phyloP scores from a whole-genome alignment of 2,329 filamentous ascomycete genomes.

The Helotiales sp. region DNA sequence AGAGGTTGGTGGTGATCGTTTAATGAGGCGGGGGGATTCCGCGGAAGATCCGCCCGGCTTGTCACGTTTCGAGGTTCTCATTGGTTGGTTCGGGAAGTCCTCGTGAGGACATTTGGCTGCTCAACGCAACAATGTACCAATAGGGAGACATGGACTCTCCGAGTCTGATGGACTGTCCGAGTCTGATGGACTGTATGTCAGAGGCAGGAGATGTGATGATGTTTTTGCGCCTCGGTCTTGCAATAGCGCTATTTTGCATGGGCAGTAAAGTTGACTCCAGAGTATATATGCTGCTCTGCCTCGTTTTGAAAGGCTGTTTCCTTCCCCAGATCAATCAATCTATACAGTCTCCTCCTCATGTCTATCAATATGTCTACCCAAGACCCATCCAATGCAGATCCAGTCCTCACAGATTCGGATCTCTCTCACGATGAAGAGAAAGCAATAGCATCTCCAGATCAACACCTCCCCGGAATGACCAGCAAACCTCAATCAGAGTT shows the following conservation, averaged over 20 bases:
- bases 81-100: neutral
- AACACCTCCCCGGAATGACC: neutral
- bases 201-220: no score
- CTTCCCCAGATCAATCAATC: neutral
- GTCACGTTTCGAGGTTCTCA: neutral
- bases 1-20: neutral
- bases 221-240: neutral
- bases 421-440: constrained; percentile 5
- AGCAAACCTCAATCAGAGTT: constrained; percentile 6
- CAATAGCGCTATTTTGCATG: neutral
- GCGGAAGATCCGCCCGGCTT: neutral
- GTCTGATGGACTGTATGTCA: neutral
- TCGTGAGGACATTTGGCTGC: no score
- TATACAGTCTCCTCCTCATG: neutral
- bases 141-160: neutral
- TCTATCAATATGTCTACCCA: neutral
- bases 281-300: neutral
- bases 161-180: neutral
- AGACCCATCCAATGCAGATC: no score
- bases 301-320: neutral
- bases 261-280: neutral
- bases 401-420: constrained; percentile 10
- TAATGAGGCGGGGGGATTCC: neutral
- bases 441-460: neutral
- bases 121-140: neutral